Evolutionary conservation across 2,329 filamentous ascomycete species (phyloP).

Genomic region (Lasiodiplodia theobromae): DNA sequence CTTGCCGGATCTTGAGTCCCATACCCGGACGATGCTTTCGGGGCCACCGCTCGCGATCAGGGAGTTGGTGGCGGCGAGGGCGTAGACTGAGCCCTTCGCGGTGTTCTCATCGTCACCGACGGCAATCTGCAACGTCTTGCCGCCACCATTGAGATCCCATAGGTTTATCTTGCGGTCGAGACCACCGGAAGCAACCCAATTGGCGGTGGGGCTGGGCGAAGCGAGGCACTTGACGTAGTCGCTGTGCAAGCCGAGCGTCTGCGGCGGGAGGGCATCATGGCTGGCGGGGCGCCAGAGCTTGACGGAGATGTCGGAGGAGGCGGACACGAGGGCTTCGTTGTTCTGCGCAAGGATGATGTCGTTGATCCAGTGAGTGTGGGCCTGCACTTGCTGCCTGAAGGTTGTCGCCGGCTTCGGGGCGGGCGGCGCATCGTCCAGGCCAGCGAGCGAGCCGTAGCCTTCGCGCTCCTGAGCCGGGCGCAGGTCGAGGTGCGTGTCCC

Average conservation of each 20-base stretch:
- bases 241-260: slow-evolving; percentile 87
- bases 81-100: slow-evolving; percentile 95
- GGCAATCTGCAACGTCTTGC: slow-evolving; percentile 86
- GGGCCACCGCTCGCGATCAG: slow-evolving; percentile 92
- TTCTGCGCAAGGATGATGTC: slow-evolving; percentile 83
- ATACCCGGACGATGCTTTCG: slow-evolving; percentile 89
- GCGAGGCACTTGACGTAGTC: slow-evolving; percentile 97
- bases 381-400: slow-evolving; percentile 71
- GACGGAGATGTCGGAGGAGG: slow-evolving; percentile 91
- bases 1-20: slow-evolving; percentile 89
- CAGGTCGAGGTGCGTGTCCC: slow-evolving; percentile 82
- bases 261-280: slow-evolving; percentile 68
- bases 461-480: slow-evolving; percentile 47
- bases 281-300: slow-evolving; percentile 86
- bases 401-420: slow-evolving; percentile 53
- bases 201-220: slow-evolving; percentile 71
- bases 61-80: slow-evolving; percentile 78
- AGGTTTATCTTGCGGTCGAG: slow-evolving; percentile 90
- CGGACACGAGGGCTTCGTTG: slow-evolving; percentile 82
- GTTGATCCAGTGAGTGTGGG: slow-evolving; percentile 96
- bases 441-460: slow-evolving; percentile 38
- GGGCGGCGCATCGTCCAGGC: slow-evolving; percentile 45
- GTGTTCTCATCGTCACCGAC: slow-evolving; percentile 76
- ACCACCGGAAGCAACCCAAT: slow-evolving; percentile 93
- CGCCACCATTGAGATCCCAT: slow-evolving; percentile 90